Conservation (phyloP, 345 rosid species). For the Linum trigynum region DNA sequence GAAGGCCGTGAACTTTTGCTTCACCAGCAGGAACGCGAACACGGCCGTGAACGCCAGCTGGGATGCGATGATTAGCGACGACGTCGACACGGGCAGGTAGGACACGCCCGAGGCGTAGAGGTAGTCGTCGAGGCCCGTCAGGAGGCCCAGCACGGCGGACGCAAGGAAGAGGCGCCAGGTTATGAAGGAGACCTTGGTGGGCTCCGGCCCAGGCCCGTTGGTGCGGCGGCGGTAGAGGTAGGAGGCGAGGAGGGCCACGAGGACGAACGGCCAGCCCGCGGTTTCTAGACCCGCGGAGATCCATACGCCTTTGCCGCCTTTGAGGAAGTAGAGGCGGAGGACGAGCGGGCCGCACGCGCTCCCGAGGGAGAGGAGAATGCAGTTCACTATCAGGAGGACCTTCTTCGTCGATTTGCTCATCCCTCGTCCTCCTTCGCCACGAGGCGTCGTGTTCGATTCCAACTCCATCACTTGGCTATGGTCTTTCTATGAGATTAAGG, state of each 20-base stretch:
- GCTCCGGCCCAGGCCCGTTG: conserved; percentile 9
- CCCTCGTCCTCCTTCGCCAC: background rate
- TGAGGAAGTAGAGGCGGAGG: conserved; percentile 16
- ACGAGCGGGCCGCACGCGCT: conserved; percentile 19
- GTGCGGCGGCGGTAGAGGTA: conserved; percentile 22
- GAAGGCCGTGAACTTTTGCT: background rate
- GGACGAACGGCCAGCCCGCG: conserved; percentile 24
- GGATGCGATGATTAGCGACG: background rate
- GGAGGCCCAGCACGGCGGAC: conserved; percentile 17
- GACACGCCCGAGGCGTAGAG: conserved; percentile 1
- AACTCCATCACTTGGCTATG: no score
- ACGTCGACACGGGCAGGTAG: background rate
- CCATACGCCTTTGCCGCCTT: conserved; percentile 28
- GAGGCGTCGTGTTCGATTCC: no score
- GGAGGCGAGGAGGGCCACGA: conserved; percentile 16
- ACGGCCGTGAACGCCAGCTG: conserved; percentile 1
- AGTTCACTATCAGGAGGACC: background rate
- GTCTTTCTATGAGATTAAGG: no score
- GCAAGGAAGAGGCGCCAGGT: conserved; percentile 17
- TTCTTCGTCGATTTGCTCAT: background rate
- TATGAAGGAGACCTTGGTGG: conserved; percentile 8
- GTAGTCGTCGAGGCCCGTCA: background rate
- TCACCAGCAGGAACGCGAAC: background rate
- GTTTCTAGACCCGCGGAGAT: conserved; percentile 23
- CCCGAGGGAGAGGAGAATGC: background rate